phyloP scores from a whole-genome alignment of 805 yeast species.

The Metschnikowia kunwiensis region DNA sequence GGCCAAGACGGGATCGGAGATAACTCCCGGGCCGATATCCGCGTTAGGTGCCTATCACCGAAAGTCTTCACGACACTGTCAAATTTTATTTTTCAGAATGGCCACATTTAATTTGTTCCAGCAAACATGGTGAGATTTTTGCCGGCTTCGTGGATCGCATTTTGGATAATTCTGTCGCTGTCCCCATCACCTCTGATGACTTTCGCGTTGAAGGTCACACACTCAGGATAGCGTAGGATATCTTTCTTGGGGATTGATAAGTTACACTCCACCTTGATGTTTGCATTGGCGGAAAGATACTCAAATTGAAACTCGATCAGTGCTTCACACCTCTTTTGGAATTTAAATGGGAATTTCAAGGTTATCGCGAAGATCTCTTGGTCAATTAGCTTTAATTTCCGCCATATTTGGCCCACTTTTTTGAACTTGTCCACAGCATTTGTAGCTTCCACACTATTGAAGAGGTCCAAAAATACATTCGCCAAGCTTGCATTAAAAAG shows the following conservation, averaged over 20 bases:
- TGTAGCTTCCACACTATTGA: not conserved
- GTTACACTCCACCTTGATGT: slow-evolving; percentile 7
- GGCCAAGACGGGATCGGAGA: too few species aligned
- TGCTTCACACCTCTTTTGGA: slow-evolving; percentile 3
- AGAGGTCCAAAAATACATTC: not conserved
- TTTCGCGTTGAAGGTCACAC: slow-evolving; percentile 4
- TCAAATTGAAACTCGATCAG: slow-evolving; percentile 8
- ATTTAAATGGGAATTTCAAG: slow-evolving; percentile 26
- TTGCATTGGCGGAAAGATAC: slow-evolving; percentile 6
- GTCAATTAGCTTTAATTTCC: slow-evolving; percentile 23
- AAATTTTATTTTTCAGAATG: too few species aligned
- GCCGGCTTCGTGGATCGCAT: not conserved
- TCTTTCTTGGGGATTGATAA: slow-evolving; percentile 6
- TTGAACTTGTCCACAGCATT: slow-evolving; percentile 14
- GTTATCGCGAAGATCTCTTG: slow-evolving; percentile 29
- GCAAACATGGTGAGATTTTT: slow-evolving; percentile 1
- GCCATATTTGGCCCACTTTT: slow-evolving; percentile 10
- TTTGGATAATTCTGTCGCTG: not conserved
- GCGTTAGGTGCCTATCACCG: too few species aligned
- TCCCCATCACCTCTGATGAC: slow-evolving; percentile 6
- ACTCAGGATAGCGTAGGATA: slow-evolving; percentile 7
- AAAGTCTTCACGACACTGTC: too few species aligned
- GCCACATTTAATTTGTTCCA: too few species aligned
- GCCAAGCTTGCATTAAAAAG: slow-evolving; percentile 19
- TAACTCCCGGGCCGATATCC: too few species aligned